Base-by-base conservation (phyloP, 1,139 yeast species). In the Taiozyma sp. region DNA sequence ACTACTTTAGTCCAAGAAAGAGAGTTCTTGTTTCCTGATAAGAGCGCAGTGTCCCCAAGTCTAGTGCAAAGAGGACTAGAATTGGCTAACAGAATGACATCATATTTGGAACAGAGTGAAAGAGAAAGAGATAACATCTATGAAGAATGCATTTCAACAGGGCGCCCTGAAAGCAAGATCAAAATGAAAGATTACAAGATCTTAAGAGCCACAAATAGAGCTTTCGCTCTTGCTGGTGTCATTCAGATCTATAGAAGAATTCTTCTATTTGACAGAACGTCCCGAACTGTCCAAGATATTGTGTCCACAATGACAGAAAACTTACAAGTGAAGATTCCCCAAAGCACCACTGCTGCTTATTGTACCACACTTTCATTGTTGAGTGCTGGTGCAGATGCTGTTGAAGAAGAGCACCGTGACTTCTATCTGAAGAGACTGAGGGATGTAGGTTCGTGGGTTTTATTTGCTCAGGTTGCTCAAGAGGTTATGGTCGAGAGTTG, bases 351-450 rank as follows among this genome's bases (percentile, higher is more conserved):
- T 1, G 80, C 83, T 2, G 81, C 80, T 39, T 68, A 79, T 5
- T 80, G 88, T 57, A 68, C 80, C 3, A 71, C 80, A 1, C 79
- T 81, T 53, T 77, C 83, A 35, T 61, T 76, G 13, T 82, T 83
- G 60, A 72, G 80, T 46, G 80, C 83, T 47, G 88, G 81, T 6
- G 80, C 85, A 66, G 88, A 83, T 54, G 72, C 78, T 9, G 53
- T 74, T 16, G 73, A 75, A 50, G 59, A 59, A 1, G 60, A 62
- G 1, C 50, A 56, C 19, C 67, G 77, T 45, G 53, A 55, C 1
- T 67, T 76, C 29, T 79, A 73, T 57, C 53, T 62, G 21, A 61
- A 66, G 2, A 68, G 83, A 52, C 68, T 81, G 53, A 68, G 68
- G 8, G 65, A 65, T 11, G 68, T 68, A 58, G 88, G 87, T 0